Evolutionary conservation across 1,284 basidiomycete species (phyloP).

Genomic region (Moesziomyces globuligerus): DNA sequence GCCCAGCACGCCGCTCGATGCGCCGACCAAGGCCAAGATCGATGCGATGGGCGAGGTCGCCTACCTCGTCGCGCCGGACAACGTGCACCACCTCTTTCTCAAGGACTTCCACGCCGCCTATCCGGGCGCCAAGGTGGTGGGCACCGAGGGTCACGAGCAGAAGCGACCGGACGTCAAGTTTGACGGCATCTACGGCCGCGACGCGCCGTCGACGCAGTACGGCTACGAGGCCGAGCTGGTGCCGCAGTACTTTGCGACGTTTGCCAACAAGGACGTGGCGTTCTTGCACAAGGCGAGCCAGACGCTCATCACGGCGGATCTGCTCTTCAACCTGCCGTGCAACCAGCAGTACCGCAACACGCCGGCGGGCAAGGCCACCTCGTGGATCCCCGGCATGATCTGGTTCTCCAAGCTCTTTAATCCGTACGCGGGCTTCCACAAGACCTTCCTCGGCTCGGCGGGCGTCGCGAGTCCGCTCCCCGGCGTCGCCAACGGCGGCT

Average conservation of each 20-base stretch:
- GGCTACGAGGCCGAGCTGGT: conserved; percentile 55
- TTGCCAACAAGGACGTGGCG: conserved; percentile 86
- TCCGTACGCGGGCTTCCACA: conserved; percentile 42
- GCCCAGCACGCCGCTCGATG: conserved; percentile 82
- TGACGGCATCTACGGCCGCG: conserved; percentile 59
- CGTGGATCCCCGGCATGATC: conserved; percentile 53
- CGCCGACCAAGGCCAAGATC: conserved; percentile 76
- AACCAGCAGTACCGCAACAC: conserved; percentile 75
- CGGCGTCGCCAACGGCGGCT: conserved; percentile 55
- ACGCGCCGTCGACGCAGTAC: conserved; percentile 37
- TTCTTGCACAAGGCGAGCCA: conserved; percentile 83
- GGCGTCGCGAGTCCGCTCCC: conserved; percentile 43
- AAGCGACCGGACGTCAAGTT: conserved; percentile 69
- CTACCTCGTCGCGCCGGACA: conserved; percentile 70
- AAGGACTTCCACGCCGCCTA: conserved; percentile 55
- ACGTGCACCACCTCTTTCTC: conserved; percentile 70
- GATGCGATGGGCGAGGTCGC: conserved; percentile 78
- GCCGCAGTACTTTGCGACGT: conserved; percentile 77
- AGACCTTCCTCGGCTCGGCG: conserved; percentile 41
- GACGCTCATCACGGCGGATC: conserved; percentile 84
- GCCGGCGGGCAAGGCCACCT: conserved; percentile 31
- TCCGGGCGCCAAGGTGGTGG: conserved; percentile 67
- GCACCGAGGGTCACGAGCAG: conserved; percentile 68
- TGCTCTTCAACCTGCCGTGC: conserved; percentile 87
- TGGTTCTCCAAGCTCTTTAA: conserved; percentile 46